A percentile compares a stretch with the other conserved stretches of the same genome.
phyloP scores from a whole-genome alignment of 345 rosid genomes.

The Raphanus raphanistrum region DNA sequence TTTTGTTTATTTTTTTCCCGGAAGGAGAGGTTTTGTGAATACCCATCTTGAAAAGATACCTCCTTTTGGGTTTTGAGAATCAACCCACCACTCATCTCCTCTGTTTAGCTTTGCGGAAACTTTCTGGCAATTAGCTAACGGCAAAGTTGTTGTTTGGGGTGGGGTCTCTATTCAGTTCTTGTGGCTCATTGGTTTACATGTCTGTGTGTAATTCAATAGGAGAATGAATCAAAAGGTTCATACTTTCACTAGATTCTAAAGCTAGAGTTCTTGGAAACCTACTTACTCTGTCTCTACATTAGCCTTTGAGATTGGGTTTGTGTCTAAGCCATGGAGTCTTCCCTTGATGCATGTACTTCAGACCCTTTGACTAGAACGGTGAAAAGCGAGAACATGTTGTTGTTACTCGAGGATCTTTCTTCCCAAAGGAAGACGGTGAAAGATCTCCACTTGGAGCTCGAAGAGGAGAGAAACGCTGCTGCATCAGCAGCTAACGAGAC shows the following conservation, averaged over 20 bases:
- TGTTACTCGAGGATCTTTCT: constrained; percentile 66
- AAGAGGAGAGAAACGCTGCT: constrained; percentile 87
- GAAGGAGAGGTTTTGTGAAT: constrained; percentile 27
- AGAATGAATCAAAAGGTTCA: constrained; percentile 1
- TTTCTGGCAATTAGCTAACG: constrained; percentile 2
- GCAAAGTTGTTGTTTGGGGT: not conserved
- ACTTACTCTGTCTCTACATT: constrained; percentile 5
- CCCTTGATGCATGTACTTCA: not conserved
- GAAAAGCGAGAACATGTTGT: constrained; percentile 39
- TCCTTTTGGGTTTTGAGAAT: constrained; percentile 12
- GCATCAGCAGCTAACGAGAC: constrained; percentile 87
- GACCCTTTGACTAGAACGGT: constrained; percentile 31
- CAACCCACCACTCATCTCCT: not conserved
- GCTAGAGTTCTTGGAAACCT: not conserved
- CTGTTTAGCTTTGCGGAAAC: not conserved
- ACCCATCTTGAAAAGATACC: not conserved
- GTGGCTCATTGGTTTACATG: not conserved
- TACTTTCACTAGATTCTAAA: not conserved
- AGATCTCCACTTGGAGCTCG: constrained; percentile 61
- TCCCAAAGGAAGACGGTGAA: constrained; percentile 60
- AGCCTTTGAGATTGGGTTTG: constrained; percentile 37
- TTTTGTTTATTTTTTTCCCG: not conserved
- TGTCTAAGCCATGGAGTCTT: constrained; percentile 47
- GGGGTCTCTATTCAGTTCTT: no score
- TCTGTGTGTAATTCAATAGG: not conserved